Evolutionary conservation across 2,329 filamentous ascomycete genomes (phyloP), one percentile per base, ranked within the genome.

Genomic region (Aspergillus hiratsukae): DNA sequence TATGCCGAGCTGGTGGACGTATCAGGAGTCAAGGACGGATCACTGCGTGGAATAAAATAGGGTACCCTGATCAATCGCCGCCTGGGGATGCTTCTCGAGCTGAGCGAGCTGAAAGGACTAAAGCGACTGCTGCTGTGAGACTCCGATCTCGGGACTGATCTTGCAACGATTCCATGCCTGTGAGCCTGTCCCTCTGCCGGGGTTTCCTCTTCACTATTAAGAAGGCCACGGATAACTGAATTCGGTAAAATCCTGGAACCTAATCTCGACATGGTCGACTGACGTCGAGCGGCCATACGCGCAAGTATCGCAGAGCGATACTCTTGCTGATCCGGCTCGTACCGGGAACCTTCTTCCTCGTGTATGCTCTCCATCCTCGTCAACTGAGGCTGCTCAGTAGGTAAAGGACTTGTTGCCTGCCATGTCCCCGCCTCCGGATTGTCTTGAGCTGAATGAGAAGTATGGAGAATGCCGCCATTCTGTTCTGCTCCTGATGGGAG

Each of bases 191-290:
- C 76, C 61, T 79, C 76, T 17, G 71, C 76, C 2, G 70, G 69
- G 7, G 76, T 77, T 60, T 78, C 76, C 58, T 78, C 76, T 58
- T 76, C 73, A 55, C 76, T 78, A 56, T 66, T 77, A 8, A 78
- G 66, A 29, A 78, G 66, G 4, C 73, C 74, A 54, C 76, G 72
- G 27, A 75, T 74, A 17, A 77, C 75, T 11, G 74, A 74, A 55
- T 78, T 76, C 37, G 78, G 77, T n/a, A 80, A 61, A 28, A 80
- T 71, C 57, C 77, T 71, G 21, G 78, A 78, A 14, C 77, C 76
- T 46, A 80, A 65, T 41, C 78, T 69, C 52, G 77, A 80, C 72
- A 80, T 77, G 14, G 76, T 73, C 4, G 77, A 79, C 57, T 75
- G 76, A 56, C 76, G 71, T 61, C 75, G 72, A 35, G 71, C 65